phyloP scores from a whole-genome alignment of 306 rosid species.

The Acacia acuminata region DNA sequence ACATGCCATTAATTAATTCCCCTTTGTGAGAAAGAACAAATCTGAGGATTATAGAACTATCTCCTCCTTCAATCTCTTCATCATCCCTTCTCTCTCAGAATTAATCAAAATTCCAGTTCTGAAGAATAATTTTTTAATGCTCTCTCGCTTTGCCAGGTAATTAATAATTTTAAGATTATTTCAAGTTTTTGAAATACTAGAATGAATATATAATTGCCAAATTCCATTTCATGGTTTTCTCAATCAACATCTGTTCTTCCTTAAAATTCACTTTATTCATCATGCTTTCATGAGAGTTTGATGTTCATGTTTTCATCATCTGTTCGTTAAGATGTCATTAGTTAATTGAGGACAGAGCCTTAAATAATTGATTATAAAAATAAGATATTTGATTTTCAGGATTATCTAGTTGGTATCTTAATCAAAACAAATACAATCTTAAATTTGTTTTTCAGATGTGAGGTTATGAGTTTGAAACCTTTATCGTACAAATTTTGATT shows the following conservation, averaged over 20 bases:
- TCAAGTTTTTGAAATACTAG: background rate
- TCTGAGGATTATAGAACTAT: background rate
- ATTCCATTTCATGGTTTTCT: background rate
- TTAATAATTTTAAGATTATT: background rate
- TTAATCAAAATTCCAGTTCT: background rate
- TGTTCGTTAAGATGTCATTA: background rate
- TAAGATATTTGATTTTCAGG: background rate
- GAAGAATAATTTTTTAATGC: background rate
- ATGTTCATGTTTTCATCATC: background rate
- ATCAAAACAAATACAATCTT: too few species aligned
- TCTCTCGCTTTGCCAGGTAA: background rate
- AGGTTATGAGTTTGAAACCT: too few species aligned
- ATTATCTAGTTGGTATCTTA: background rate
- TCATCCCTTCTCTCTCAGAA: background rate
- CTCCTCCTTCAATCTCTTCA: background rate
- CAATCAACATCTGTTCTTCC: background rate
- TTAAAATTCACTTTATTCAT: background rate
- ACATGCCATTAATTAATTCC: background rate
- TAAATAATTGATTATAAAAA: background rate
- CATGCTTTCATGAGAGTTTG: background rate
- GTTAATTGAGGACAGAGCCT: background rate
- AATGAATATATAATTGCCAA: background rate
- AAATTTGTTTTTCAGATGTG: too few species aligned
- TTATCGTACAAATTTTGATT: background rate
- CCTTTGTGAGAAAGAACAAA: background rate